Percentiles rank a stretch among this genome's conserved stretches.
phyloP scores from a whole-genome alignment of 306 rosid genomes.

The Vicia villosa region DNA sequence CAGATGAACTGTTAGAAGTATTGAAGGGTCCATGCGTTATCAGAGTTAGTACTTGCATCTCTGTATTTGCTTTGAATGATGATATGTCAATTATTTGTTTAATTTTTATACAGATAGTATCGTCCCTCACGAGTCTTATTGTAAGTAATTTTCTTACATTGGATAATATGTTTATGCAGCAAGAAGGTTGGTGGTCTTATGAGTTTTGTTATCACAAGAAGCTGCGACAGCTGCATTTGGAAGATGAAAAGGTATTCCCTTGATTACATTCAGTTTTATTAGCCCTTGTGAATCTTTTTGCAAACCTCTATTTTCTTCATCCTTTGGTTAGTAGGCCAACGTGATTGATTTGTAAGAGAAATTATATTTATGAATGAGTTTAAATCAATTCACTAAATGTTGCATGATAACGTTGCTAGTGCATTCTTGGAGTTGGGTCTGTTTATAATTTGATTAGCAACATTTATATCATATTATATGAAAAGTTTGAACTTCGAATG shows the following conservation, averaged over 20 bases:
- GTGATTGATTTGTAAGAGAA: constrained; percentile 15
- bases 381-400: neutral
- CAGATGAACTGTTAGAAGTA: constrained; percentile 90
- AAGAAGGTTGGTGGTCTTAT: constrained; percentile 99
- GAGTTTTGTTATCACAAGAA: constrained; percentile 88
- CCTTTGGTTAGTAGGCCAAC: constrained; percentile 1
- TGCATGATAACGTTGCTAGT: constrained; percentile 16
- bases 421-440: constrained; percentile 17
- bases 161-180: constrained; percentile 59
- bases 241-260: constrained; percentile 72
- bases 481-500: neutral
- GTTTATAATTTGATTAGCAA: constrained; percentile 7
- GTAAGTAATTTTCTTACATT: constrained; percentile 31
- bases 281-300: constrained; percentile 1
- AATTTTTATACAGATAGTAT: constrained; percentile 16
- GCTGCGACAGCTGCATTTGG: constrained; percentile 83
- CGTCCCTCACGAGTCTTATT: neutral
- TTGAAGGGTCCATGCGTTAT: constrained; percentile 73
- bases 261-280: constrained; percentile 32
- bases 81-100: neutral
- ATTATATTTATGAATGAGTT: constrained; percentile 20
- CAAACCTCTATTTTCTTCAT: constrained; percentile 21
- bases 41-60: constrained; percentile 59
- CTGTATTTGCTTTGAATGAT: constrained; percentile 13
- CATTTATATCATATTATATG: neutral